Percentiles rank a stretch among this genome's conserved stretches.
phyloP scores from a whole-genome alignment of 139 green algal species.

The Chlamydomonas urium region DNA sequence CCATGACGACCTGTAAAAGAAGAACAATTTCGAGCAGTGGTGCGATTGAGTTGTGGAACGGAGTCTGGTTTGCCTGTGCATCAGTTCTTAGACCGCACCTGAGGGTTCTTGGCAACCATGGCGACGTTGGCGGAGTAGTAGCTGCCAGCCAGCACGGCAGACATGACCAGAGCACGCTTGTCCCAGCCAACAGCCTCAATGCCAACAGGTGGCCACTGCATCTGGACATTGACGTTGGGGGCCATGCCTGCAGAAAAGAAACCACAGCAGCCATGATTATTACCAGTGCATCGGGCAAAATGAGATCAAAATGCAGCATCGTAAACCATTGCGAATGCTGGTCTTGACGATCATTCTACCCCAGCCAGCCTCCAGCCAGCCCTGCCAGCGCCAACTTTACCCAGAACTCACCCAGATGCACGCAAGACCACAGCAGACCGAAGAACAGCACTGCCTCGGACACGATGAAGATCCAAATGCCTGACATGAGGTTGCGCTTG shows the following conservation, averaged over 20 bases:
- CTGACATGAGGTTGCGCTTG: slow-evolving; percentile 38
- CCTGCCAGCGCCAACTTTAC: no score
- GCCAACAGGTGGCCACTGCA: slow-evolving; percentile 45
- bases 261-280: no score
- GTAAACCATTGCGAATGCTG: no score
- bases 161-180: slow-evolving; percentile 46
- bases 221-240: slow-evolving; percentile 13
- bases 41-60: no score
- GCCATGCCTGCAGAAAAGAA: slow-evolving; percentile 9
- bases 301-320: no score
- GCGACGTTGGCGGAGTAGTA: slow-evolving; percentile 53
- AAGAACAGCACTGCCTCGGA: slow-evolving; percentile 41
- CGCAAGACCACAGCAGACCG: slow-evolving; percentile 43
- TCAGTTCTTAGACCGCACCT: no score
- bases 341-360: no score
- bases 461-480: slow-evolving; percentile 48
- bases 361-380: no score
- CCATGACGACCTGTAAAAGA: slow-evolving; percentile 27
- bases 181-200: slow-evolving; percentile 50
- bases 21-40: no score
- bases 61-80: no score
- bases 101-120: slow-evolving; percentile 45
- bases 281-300: no score
- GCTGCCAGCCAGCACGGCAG: slow-evolving; percentile 38
- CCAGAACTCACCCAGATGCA: slow-evolving; percentile 28